Conservation (phyloP, 768 basidiomycete genomes). For the Boletus insuetus region DNA sequence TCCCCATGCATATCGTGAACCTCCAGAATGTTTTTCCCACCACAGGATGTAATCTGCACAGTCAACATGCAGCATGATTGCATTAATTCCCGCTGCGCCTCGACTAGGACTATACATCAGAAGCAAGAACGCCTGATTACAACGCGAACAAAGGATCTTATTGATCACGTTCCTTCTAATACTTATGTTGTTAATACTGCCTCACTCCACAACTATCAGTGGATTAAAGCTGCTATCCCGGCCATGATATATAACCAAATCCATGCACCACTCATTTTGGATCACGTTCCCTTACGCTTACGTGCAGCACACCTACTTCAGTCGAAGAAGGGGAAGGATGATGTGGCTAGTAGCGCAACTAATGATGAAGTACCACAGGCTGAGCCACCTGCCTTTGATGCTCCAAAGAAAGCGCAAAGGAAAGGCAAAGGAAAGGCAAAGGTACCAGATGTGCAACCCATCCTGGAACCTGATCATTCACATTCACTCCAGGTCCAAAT, state of each 20-base stretch:
- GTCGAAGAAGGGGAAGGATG: neutral
- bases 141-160: neutral
- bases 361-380: too few species aligned
- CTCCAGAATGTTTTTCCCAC: too few species aligned
- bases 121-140: neutral
- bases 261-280: neutral
- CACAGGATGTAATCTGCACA: neutral
- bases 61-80: neutral
- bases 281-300: neutral
- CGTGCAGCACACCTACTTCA: neutral
- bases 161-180: neutral
- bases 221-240: neutral
- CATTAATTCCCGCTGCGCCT: neutral
- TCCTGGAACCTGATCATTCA: too few species aligned
- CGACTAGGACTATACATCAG: neutral
- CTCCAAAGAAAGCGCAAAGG: too few species aligned
- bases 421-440: too few species aligned
- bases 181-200: neutral
- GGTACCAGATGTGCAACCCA: too few species aligned
- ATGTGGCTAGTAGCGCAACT: too few species aligned
- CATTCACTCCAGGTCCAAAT: too few species aligned
- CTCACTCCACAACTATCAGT: neutral
- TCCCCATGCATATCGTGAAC: too few species aligned
- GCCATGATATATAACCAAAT: neutral
- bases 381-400: too few species aligned